Evolutionary conservation across 805 yeast genomes (phyloP), one percentile per base, ranked within the genome.

Genomic region (Allodekkera sacchari): DNA sequence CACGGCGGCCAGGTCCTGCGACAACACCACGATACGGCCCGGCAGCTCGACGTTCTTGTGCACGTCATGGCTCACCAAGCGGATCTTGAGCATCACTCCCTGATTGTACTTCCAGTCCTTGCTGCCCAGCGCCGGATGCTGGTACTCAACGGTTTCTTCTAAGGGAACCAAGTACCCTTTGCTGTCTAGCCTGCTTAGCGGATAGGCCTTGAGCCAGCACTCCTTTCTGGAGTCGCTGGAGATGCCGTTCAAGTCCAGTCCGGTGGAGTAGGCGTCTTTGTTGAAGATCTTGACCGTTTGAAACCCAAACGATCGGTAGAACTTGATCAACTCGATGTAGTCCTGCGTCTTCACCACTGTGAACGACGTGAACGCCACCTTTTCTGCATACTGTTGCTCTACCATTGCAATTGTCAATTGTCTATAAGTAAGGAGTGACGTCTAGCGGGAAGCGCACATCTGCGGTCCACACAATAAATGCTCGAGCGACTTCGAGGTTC

Each of bases 171-270:
- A 28, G 13, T 32, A 27, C 2, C 44, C 50, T 4, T 37, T 32
- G 8, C 29, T 13, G 27, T 44, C 47, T 11, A 45, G 12, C 28
- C 45, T 40, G 2, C 48, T 32, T 25, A 68, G 58, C 14, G 83
- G 84, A 52, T 74, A 79, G 15, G 76, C 59, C 52, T 79, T 83
- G 28, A 82, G 51, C 94, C 94, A 82, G 18, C 72, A 55, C 54
- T 82, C 94, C 40, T 64, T 69, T 30, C 77, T 47, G 1, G 88
- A 79, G 41, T 79, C 84, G 35, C 61, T 64, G 7, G 84, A 69
- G 28, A 81, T 61, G 4, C 88, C 88, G 28, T 60, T 53, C 11
- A 63, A 52, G 43, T 39, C 57, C 39, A 39, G 30, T 10, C 38
- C 55, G 25, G 42, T 52, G 36, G 38, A 54, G 34, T 59, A 55